phyloP scores from a whole-genome alignment of 192 early-diverging fungal species.

The Tieghemiomyces parasiticus region DNA sequence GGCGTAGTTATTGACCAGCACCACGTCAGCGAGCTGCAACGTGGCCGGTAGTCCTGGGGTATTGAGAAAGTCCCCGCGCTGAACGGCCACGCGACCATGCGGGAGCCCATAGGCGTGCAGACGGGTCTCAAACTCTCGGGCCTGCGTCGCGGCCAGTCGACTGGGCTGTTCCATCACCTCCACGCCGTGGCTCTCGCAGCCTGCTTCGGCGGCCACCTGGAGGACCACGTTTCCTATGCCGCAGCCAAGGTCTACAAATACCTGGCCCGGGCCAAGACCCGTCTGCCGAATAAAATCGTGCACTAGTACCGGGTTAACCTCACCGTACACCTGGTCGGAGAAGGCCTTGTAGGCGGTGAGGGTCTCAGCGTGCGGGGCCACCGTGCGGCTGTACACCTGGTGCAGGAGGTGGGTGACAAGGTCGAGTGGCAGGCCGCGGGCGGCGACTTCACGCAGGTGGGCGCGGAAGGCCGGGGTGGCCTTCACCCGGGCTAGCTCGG shows the following conservation, averaged over 20 bases:
- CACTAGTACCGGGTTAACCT: slow-evolving; percentile 73
- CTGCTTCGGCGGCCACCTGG: slow-evolving; percentile 82
- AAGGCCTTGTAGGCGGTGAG: slow-evolving; percentile 74
- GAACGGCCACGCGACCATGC: slow-evolving; percentile 45
- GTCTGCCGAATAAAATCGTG: slow-evolving; percentile 67
- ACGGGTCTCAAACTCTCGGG: slow-evolving; percentile 69
- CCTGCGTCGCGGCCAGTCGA: slow-evolving; percentile 59
- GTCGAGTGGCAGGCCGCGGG: slow-evolving; percentile 31
- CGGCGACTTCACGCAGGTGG: slow-evolving; percentile 16
- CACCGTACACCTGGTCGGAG: slow-evolving; percentile 94
- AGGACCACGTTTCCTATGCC: slow-evolving; percentile 95
- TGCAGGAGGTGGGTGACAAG: slow-evolving; percentile 73
- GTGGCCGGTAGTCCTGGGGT: slow-evolving; percentile 43
- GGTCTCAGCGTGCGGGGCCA: slow-evolving; percentile 54
- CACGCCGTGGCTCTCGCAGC: slow-evolving; percentile 69
- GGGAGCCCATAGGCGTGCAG: slow-evolving; percentile 51
- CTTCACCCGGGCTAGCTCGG: slow-evolving; percentile 30
- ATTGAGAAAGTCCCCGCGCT: slow-evolving; percentile 79
- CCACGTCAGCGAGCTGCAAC: slow-evolving; percentile 72
- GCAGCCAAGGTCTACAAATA: slow-evolving; percentile 88
- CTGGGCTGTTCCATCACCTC: slow-evolving; percentile 84
- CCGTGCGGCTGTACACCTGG: slow-evolving; percentile 78
- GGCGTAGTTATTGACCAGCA: slow-evolving; percentile 94
- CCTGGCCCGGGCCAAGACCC: slow-evolving; percentile 38
- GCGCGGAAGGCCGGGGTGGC: slow-evolving; percentile 16